A percentile compares a stretch with the other conserved stretches of the same genome.
These are phyloP conservation scores for Stylonectria norvegica DNA, from an alignment of 2,329 filamentous ascomycete genomes.

Conservation along the genomic window DNA sequence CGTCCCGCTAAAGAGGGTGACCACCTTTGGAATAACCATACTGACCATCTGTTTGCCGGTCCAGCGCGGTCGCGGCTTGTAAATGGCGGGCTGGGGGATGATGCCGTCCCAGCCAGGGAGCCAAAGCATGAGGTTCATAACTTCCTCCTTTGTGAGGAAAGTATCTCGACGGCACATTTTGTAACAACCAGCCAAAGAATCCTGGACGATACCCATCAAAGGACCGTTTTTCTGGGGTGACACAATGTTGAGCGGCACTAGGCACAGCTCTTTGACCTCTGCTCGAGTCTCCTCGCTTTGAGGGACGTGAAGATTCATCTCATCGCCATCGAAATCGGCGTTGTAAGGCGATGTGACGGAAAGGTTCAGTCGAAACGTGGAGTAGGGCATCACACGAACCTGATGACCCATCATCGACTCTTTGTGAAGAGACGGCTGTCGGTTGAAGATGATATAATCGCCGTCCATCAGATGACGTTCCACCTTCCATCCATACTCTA, in stretches of 20 bases:
- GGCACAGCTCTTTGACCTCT: slow-evolving; percentile 88
- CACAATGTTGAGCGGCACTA: slow-evolving; percentile 98
- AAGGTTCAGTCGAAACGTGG: slow-evolving; percentile 94
- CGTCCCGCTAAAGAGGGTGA: slow-evolving; percentile 68
- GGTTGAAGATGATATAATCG: slow-evolving; percentile 99
- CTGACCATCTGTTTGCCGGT: slow-evolving; percentile 98
- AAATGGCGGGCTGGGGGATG: slow-evolving; percentile 87
- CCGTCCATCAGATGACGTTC: slow-evolving; percentile 95
- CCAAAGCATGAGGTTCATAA: slow-evolving; percentile 98
- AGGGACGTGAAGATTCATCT: slow-evolving; percentile 99
- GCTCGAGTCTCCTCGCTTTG: slow-evolving; percentile 96
- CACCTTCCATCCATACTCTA: slow-evolving; percentile 98
- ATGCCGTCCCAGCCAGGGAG: slow-evolving; percentile 96
- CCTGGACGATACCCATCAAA: slow-evolving; percentile 99
- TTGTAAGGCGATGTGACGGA: slow-evolving; percentile 99
- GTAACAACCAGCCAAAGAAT: slow-evolving; percentile 93
- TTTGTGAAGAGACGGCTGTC: slow-evolving; percentile 97
- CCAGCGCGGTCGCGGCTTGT: slow-evolving; percentile 91
- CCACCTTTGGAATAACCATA: slow-evolving; percentile 81
- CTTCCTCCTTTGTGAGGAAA: slow-evolving; percentile 83
- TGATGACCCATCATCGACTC: slow-evolving; percentile 99
- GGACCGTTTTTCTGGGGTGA: slow-evolving; percentile 96
- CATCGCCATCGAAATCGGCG: slow-evolving; percentile 97
- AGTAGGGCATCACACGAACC: slow-evolving; percentile 97
- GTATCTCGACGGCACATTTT: slow-evolving; percentile 92